Conservation (phyloP, 2,329 filamentous ascomycete genomes). For the Pseudogymnoascus pannorum region DNA sequence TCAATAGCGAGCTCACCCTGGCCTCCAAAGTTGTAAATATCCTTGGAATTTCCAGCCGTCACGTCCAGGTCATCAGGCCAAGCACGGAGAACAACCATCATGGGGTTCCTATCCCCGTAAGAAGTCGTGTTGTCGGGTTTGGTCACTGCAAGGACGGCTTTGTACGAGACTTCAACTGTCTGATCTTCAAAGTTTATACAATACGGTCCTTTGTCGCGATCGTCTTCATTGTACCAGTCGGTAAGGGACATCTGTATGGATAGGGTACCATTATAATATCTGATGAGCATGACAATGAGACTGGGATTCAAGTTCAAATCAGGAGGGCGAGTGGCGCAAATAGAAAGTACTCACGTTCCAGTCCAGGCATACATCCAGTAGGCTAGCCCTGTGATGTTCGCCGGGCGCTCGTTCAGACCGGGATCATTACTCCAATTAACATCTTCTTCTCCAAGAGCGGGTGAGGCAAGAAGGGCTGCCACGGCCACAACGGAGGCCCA, state of each 20-base stretch:
- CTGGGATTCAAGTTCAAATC: background rate
- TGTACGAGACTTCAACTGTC: background rate
- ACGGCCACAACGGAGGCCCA: background rate
- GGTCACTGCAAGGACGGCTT: background rate
- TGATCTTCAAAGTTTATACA: background rate
- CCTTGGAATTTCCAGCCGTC: background rate
- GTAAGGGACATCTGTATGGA: background rate
- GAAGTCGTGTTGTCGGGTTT: background rate
- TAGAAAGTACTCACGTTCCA: background rate
- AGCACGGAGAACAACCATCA: background rate
- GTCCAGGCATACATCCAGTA: constrained; percentile 2
- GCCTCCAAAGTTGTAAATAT: background rate
- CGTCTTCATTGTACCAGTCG: background rate
- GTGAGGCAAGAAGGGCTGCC: background rate
- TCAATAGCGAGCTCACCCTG: background rate
- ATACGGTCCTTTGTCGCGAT: background rate
- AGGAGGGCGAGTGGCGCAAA: background rate
- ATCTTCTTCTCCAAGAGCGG: background rate
- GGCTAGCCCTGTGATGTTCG: background rate
- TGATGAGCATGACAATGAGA: background rate
- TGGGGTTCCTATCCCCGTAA: background rate
- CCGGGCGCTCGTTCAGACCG: background rate
- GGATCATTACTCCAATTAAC: background rate
- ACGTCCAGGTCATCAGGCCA: background rate
- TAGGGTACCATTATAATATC: background rate